phyloP scores from a whole-genome alignment of 495 filamentous ascomycete species.

The Apodospora peruviana region DNA sequence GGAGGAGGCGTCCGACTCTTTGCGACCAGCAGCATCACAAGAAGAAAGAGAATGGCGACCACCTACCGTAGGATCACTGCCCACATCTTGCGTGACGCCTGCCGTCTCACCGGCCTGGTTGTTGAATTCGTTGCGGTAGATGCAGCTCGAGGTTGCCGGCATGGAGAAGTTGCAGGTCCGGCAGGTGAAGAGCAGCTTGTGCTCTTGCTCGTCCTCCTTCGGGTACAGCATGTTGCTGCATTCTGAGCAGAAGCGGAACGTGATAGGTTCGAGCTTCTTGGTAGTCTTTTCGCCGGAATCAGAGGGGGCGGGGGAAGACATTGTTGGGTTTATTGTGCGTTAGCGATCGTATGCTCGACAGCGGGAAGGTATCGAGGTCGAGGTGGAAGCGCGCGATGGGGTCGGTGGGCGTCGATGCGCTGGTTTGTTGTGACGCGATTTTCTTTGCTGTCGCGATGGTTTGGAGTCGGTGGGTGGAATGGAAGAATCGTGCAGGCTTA shows the following conservation, averaged over 20 bases:
- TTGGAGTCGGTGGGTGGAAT: no score
- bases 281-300: conserved; percentile 41
- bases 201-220: conserved; percentile 69
- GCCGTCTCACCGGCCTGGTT: conserved; percentile 90
- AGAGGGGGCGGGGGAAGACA: conserved; percentile 57
- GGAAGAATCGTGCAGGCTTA: no score
- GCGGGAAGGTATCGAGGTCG: not conserved
- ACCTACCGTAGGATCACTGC: conserved; percentile 95
- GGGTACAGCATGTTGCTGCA: conserved; percentile 98
- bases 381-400: not conserved
- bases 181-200: conserved; percentile 57
- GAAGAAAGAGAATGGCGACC: no score
- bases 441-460: no score
- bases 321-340: conserved; percentile 14
- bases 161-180: conserved; percentile 89
- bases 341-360: not conserved
- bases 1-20: conserved; percentile 1
- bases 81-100: conserved; percentile 94
- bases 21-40: conserved; percentile 27
- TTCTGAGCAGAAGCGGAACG: conserved; percentile 95
- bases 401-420: not conserved
- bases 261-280: conserved; percentile 67
- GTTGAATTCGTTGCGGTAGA: conserved; percentile 87
- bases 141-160: conserved; percentile 74
- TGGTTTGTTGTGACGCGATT: no score